Base-by-base conservation (phyloP, 2,329 filamentous ascomycete species). In the Huntiella decipiens region DNA sequence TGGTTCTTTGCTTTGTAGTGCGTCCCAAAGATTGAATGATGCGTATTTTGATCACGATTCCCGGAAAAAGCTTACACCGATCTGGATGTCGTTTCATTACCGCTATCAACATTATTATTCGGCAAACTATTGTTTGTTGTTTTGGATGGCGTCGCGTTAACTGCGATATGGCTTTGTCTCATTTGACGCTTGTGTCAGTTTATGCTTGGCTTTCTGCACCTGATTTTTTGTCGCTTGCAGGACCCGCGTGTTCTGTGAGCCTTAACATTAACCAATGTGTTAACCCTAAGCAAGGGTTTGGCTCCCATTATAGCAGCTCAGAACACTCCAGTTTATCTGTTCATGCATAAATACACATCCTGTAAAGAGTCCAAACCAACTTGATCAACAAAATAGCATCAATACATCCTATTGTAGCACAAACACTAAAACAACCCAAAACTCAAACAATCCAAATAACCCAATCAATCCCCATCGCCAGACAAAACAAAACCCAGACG, bases 41-140 rank as follows among this genome's bases (percentile, higher is more conserved):
- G 45, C 44, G 48, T 47, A 50, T 39, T 70, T 71, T 71, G 71
- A 71, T 71, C 68, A 66, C 68, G 65, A 60, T 65, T 62, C 54
- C 63, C 63, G 63, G 61, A 61, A 54, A 57, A 49, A 52, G 42
- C 44, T 52, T 45, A 31, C 33, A 55, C 59, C 64, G 59, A 62
- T 71, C 66, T 65, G 63, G 59, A 60, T 64, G 62, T 60, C 63
- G 68, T 71, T 71, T 71, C 68, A 71, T 69, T 68, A 63, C 63
- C 55, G 66, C 67, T 67, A 71, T 71, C 67, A 68, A 71, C 68
- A 71, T 58, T 53, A 28, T 28, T 28, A 28, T 10, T 10, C 22
- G 7, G 22, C 2, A 6, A 28, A 28, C 22, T 8, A 28, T 28
- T 28, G 7, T 22, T 22, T 22, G 7, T 28, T 28, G 8, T 28